Percentiles rank a stretch among this genome's conserved stretches.
Evolutionary conservation across 169 alveolate species (phyloP).

Genomic region (Cryptosporidium bovis): DNA sequence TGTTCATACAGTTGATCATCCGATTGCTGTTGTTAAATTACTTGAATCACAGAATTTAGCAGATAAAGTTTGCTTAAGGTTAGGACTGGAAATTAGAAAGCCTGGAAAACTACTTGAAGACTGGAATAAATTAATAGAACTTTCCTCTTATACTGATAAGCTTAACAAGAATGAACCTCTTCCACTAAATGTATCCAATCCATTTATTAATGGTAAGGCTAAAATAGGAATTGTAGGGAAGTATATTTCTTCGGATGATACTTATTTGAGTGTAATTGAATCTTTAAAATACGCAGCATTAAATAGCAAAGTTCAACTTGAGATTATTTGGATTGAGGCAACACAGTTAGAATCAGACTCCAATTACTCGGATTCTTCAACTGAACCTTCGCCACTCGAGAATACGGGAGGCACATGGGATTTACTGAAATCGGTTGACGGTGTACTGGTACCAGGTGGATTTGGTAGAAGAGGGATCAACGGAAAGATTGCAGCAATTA

Average conservation of each 20-base stretch:
- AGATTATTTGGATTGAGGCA: constrained; percentile 83
- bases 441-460: constrained; percentile 95
- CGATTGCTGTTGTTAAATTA: constrained; percentile 64
- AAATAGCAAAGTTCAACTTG: constrained; percentile 83
- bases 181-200: constrained; percentile 7
- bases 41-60: constrained; percentile 73
- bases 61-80: constrained; percentile 37
- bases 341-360: constrained; percentile 76
- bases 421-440: constrained; percentile 83
- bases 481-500: constrained; percentile 90
- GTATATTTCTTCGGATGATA: constrained; percentile 91
- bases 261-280: constrained; percentile 91
- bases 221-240: constrained; percentile 93
- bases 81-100: constrained; percentile 26
- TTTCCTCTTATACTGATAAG: constrained; percentile 17
- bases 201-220: constrained; percentile 60
- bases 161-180: constrained; percentile 24
- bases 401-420: constrained; percentile 81
- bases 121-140: constrained; percentile 22
- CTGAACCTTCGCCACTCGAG: constrained; percentile 15
- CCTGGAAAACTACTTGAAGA: constrained; percentile 55
- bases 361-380: constrained; percentile 58
- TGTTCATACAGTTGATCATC: constrained; percentile 76
- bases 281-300: constrained; percentile 94
- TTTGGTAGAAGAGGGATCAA: constrained; percentile 94